Percentiles rank a stretch among this genome's conserved stretches.
phyloP scores from a whole-genome alignment of 2,329 filamentous ascomycete species.

The Penicillium sp. region DNA sequence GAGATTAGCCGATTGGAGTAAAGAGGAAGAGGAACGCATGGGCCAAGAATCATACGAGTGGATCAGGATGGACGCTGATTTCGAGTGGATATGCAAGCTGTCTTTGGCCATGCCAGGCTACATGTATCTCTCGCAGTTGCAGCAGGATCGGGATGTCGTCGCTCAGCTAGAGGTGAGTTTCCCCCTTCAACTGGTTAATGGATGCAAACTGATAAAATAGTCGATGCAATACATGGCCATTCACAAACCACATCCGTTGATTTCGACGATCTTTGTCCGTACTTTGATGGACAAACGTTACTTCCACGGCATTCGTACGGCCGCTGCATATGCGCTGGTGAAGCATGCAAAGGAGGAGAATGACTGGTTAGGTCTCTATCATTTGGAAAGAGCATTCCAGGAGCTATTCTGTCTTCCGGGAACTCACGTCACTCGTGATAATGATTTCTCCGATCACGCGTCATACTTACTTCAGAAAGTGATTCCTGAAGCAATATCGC shows the following conservation, averaged over 20 bases:
- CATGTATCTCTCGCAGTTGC: constrained; percentile 96
- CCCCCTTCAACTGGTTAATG: neutral
- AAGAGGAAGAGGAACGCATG: constrained; percentile 86
- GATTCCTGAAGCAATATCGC: constrained; percentile 75
- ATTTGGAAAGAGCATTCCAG: constrained; percentile 80
- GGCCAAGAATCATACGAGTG: constrained; percentile 96
- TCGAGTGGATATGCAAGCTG: constrained; percentile 93
- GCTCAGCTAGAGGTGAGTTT: constrained; percentile 64
- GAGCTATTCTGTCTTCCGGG: constrained; percentile 82
- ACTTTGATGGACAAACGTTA: constrained; percentile 90
- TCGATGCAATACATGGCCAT: constrained; percentile 71
- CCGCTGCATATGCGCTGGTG: constrained; percentile 75
- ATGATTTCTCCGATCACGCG: constrained; percentile 85
- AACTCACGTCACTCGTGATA: constrained; percentile 75
- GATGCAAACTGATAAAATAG: constrained; percentile 25
- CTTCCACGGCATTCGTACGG: constrained; percentile 84
- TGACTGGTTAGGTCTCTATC: constrained; percentile 74
- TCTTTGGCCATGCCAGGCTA: constrained; percentile 81
- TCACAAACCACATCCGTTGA: constrained; percentile 68
- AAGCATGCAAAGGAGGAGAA: constrained; percentile 68
- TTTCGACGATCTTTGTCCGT: constrained; percentile 82
- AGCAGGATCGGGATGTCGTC: constrained; percentile 94
- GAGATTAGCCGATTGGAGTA: constrained; percentile 83
- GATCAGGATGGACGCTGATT: constrained; percentile 97
- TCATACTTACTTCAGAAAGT: constrained; percentile 80